phyloP scores from a whole-genome alignment of 352 stramenopile species.

The Phytophthora citrophthora region DNA sequence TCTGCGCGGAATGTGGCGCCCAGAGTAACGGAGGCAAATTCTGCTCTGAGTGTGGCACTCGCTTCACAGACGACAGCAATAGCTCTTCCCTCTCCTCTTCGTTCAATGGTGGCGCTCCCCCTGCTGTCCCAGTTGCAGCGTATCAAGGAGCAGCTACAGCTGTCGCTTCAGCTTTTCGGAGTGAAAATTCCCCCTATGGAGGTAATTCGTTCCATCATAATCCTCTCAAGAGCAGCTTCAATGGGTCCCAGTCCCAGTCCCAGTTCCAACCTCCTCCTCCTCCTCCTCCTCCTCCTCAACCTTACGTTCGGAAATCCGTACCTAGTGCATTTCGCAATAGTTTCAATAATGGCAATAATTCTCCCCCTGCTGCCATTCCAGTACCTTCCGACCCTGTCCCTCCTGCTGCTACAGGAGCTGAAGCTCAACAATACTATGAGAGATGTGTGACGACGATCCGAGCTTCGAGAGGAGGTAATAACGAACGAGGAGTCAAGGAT shows the following conservation, averaged over 20 bases:
- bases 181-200: conserved; percentile 25
- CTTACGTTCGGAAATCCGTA: conserved; percentile 23
- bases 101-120: conserved; percentile 1
- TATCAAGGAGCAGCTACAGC: conserved; percentile 21
- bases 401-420: conserved; percentile 47
- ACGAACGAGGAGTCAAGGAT: conserved; percentile 58
- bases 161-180: conserved; percentile 32
- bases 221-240: conserved; percentile 9
- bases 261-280: conserved; percentile 12
- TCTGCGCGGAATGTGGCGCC: conserved; percentile 67
- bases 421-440: conserved; percentile 66
- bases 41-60: conserved; percentile 67
- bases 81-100: conserved; percentile 6
- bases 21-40: conserved; percentile 60
- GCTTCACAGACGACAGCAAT: conserved; percentile 33
- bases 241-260: conserved; percentile 4
- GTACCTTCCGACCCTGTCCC: conserved; percentile 45
- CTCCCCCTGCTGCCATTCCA: conserved; percentile 18
- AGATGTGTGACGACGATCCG: conserved; percentile 66
- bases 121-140: conserved; percentile 26
- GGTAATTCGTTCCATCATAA: conserved; percentile 26
- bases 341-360: conserved; percentile 16
- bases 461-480: conserved; percentile 50
- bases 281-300: conserved; percentile 19
- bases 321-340: conserved; percentile 35